Conservation (phyloP, 345 rosid genomes). For the Eucalyptus fibrosa region DNA sequence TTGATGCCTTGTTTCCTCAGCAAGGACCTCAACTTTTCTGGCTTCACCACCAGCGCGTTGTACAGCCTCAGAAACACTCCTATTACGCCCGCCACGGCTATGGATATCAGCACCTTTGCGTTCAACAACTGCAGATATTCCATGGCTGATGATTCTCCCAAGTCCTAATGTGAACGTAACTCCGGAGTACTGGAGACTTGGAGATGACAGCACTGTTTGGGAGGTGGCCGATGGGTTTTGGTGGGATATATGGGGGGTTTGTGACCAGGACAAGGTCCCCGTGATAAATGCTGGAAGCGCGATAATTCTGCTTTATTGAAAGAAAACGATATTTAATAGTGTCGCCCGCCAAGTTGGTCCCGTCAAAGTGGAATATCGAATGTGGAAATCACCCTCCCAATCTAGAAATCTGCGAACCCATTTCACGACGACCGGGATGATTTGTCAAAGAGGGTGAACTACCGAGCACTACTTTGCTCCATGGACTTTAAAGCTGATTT, state of each 20-base stretch:
- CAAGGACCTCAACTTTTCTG: constrained; percentile 11
- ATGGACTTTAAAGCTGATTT: not conserved
- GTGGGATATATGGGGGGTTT: not conserved
- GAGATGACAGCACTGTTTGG: not conserved
- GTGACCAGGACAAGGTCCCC: not conserved
- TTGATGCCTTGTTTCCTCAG: constrained; percentile 20
- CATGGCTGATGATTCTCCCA: not conserved
- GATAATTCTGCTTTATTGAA: too few species aligned
- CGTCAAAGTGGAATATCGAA: too few species aligned
- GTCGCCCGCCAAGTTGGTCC: too few species aligned
- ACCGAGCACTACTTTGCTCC: not conserved
- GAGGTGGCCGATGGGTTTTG: not conserved
- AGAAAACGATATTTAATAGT: not conserved
- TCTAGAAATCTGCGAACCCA: too few species aligned
- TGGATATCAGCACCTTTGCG: not conserved
- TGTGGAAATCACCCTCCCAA: too few species aligned
- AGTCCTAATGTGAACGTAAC: not conserved
- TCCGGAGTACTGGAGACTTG: not conserved
- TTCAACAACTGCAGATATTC: not conserved
- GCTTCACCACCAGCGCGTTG: constrained; percentile 12
- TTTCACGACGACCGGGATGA: too few species aligned
- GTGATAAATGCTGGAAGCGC: too few species aligned
- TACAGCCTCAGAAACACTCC: not conserved
- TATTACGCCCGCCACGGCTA: not conserved
- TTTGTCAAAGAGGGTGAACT: too few species aligned